phyloP scores from a whole-genome alignment of 2,329 filamentous ascomycete species.

The Metarhizium anisopliae region DNA sequence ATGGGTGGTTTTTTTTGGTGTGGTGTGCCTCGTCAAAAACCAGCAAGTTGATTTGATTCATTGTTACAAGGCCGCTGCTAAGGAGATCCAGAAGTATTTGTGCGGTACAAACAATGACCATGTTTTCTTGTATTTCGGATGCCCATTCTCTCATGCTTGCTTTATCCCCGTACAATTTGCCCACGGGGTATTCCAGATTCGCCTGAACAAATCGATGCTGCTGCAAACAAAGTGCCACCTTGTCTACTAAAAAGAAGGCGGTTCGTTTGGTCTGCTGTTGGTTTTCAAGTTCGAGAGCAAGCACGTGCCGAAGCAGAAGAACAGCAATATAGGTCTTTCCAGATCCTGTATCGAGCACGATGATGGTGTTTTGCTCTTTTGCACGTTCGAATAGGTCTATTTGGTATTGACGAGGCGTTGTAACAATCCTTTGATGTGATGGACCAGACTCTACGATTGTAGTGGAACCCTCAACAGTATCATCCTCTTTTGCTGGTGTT shows the following conservation, averaged over 20 bases:
- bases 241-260: slow-evolving; percentile 85
- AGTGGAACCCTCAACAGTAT: background rate
- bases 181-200: slow-evolving; percentile 71
- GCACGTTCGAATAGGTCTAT: slow-evolving; percentile 83
- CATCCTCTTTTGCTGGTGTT: background rate
- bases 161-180: slow-evolving; percentile 67
- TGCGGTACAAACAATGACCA: slow-evolving; percentile 87
- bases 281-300: slow-evolving; percentile 65
- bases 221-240: slow-evolving; percentile 82
- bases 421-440: slow-evolving; percentile 45
- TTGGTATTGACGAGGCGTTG: slow-evolving; percentile 81
- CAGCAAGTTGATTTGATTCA: slow-evolving; percentile 77
- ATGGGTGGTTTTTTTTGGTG: slow-evolving; percentile 87
- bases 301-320: slow-evolving; percentile 65
- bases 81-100: slow-evolving; percentile 76
- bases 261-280: slow-evolving; percentile 48
- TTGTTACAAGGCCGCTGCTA: slow-evolving; percentile 67
- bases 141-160: slow-evolving; percentile 38
- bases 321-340: slow-evolving; percentile 97
- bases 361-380: slow-evolving; percentile 78
- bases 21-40: slow-evolving; percentile 97
- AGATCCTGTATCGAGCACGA: slow-evolving; percentile 88
- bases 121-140: slow-evolving; percentile 50
- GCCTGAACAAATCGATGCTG: slow-evolving; percentile 73
- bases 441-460: background rate